Evolutionary conservation across 1,139 yeast genomes (phyloP), one percentile per base, ranked within the genome.

Genomic region (Suhomyces ambrosiae): DNA sequence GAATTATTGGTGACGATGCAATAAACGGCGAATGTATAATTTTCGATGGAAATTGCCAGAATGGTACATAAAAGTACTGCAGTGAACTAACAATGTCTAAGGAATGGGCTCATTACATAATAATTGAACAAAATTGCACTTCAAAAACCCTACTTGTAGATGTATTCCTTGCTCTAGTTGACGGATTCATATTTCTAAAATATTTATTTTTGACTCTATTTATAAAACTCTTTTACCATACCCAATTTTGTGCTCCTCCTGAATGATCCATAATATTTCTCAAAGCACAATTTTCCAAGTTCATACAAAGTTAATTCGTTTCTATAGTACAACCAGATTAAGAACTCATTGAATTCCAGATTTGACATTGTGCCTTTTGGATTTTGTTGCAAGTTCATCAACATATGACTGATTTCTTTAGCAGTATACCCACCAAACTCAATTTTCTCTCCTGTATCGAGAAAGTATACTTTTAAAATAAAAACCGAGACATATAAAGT

Each of bases 11-110:
- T 6, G 62, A 67, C 41, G 59, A 58, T 10, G 38, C 53, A 7
- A 46, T 68, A 2, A 74, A 74, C 37, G 80, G 80, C 0, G 57
- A 71, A 45, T 65, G 68, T 41, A 39, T 69, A 1, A 51, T 55
- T 3, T 49, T 63, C 12, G 66, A 61, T 18, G 25, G 31, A 13
- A 7, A 12, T 7, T 23, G n/a, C 9, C 11, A 23, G 24, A 10
- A 7, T 9, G 7, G 22, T 19, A 19, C 7, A 19, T 19, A 19
- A 9, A 19, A 19, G 22, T n/a, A n/a, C n/a, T n/a, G n/a, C n/a
- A n/a, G n/a, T n/a, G n/a, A n/a, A n/a, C n/a, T n/a, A n/a, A n/a
- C n/a, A n/a, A n/a, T n/a, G n/a, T n/a, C n/a, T n/a, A n/a, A n/a
- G n/a, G n/a, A n/a, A n/a, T n/a, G n/a, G n/a, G n/a, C n/a, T n/a